Evolutionary conservation across 805 yeast species (phyloP).

Genomic region (Wickerhamiella occidentalis): DNA sequence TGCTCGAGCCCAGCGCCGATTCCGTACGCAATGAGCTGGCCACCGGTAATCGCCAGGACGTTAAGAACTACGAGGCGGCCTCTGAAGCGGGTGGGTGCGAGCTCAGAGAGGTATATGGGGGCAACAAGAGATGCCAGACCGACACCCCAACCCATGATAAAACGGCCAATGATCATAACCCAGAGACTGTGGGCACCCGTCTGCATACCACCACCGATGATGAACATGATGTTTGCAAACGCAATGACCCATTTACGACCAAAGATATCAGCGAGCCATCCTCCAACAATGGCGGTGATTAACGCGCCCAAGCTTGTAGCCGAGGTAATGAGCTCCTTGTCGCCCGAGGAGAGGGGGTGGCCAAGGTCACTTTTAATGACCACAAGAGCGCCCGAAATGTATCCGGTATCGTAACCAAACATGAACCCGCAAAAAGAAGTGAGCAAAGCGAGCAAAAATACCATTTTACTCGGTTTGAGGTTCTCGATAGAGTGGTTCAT

Average conservation of each 20-base stretch:
- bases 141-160: slow-evolving; percentile 91
- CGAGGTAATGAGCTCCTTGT: slow-evolving; percentile 81
- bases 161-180: slow-evolving; percentile 87
- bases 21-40: slow-evolving; percentile 88
- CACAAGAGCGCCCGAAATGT: slow-evolving; percentile 86
- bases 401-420: slow-evolving; percentile 98
- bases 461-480: slow-evolving; percentile 37
- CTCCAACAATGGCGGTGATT: slow-evolving; percentile 66
- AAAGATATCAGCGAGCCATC: slow-evolving; percentile 63
- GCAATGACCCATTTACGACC: slow-evolving; percentile 81
- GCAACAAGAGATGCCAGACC: slow-evolving; percentile 90
- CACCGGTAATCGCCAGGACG: slow-evolving; percentile 84
- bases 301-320: slow-evolving; percentile 93
- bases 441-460: slow-evolving; percentile 49
- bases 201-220: slow-evolving; percentile 77
- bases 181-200: slow-evolving; percentile 69
- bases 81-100: slow-evolving; percentile 84
- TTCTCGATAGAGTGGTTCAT: slow-evolving; percentile 24
- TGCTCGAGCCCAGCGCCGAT: slow-evolving; percentile 48
- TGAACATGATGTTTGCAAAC: slow-evolving; percentile 69
- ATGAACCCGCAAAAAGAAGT: slow-evolving; percentile 89
- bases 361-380: slow-evolving; percentile 67
- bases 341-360: slow-evolving; percentile 51
- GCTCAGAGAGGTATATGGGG: slow-evolving; percentile 84
- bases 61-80: slow-evolving; percentile 85